A percentile compares a stretch with the other conserved stretches of the same genome.
Evolutionary conservation across 805 yeast genomes (phyloP).

Genomic region (Zygotorulaspora chibaensis): DNA sequence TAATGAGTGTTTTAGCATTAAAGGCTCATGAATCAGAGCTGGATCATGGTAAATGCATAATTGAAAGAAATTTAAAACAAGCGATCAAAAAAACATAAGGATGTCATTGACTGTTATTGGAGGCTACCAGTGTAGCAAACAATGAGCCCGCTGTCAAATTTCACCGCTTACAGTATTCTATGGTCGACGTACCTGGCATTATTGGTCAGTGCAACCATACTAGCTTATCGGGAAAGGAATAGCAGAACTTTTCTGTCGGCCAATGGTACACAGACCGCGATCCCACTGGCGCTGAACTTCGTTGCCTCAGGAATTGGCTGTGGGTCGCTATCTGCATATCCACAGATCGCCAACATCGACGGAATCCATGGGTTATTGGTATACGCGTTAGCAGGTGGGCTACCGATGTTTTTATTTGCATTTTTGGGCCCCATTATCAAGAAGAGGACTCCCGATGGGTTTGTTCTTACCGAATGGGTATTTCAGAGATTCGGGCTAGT

Average conservation of each 20-base stretch:
- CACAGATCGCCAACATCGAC: slow-evolving; percentile 78
- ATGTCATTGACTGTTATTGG: too few species aligned
- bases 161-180: slow-evolving; percentile 60
- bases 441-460: slow-evolving; percentile 79
- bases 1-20: not conserved
- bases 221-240: slow-evolving; percentile 56
- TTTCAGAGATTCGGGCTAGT: slow-evolving; percentile 70
- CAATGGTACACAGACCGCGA: slow-evolving; percentile 72
- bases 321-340: slow-evolving; percentile 80
- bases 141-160: slow-evolving; percentile 44
- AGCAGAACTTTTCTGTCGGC: slow-evolving; percentile 62
- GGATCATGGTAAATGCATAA: not conserved
- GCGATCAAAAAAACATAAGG: too few species aligned
- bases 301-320: slow-evolving; percentile 93
- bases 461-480: slow-evolving; percentile 94
- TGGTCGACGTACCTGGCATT: slow-evolving; percentile 56
- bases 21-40: not conserved
- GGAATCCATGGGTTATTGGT: slow-evolving; percentile 87
- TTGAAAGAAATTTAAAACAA: not conserved
- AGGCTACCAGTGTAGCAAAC: too few species aligned
- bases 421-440: slow-evolving; percentile 77
- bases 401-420: slow-evolving; percentile 83
- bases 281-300: slow-evolving; percentile 82
- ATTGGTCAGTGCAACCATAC: slow-evolving; percentile 49
- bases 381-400: slow-evolving; percentile 71